Evolutionary conservation across 441 rosid species (phyloP), one percentile per base, ranked within the genome.

Genomic region (Monsonia emarginata): DNA sequence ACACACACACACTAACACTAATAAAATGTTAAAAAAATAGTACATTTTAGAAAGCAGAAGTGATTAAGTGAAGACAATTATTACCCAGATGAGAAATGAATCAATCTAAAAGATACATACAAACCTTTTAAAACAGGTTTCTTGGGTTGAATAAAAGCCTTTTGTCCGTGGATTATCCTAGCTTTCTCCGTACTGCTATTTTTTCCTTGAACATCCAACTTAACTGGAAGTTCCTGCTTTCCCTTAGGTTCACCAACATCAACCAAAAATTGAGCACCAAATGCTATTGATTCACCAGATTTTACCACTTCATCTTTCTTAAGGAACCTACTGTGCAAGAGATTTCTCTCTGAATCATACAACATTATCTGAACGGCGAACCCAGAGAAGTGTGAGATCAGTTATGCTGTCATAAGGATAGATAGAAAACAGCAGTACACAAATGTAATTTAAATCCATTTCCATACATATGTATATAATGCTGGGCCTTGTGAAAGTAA

Each of bases 71-170:
- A 21, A 50, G 57, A 50, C 5, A 1, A n/a, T 48, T 48, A 13
- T 48, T 5, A 18, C 21, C 5, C 16, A 48, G 58, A 18, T 24
- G 61, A 21, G 72, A 68, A 64, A 64, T 38, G 19, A 24, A 65
- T 68, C n/a, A 56, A 56, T 56, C 18, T 30, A 25, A 63, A 9
- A 19, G 18, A 38, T 11, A 24, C 52, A 60, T 63, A 38, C 83
- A 57, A 27, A 84, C 87, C 85, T 82, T 74, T 59, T 68, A 22
- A 57, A 48, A 46, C 61, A 22, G 76, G 70, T 63, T 77, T 78
- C 18, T 69, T 63, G 38, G 59, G 67, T 61, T 62, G 67, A 50
- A 62, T 50, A 73, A 48, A 11, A 60, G 73, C 57, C 60, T 68
- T 74, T 61, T 59, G 72, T 9, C 46, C 26, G 21, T 3, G 48